A percentile compares a stretch with the other conserved stretches of the same genome.
Conservation (phyloP, 2,329 filamentous ascomycete genomes). For the Trichoderma atroviride region DNA sequence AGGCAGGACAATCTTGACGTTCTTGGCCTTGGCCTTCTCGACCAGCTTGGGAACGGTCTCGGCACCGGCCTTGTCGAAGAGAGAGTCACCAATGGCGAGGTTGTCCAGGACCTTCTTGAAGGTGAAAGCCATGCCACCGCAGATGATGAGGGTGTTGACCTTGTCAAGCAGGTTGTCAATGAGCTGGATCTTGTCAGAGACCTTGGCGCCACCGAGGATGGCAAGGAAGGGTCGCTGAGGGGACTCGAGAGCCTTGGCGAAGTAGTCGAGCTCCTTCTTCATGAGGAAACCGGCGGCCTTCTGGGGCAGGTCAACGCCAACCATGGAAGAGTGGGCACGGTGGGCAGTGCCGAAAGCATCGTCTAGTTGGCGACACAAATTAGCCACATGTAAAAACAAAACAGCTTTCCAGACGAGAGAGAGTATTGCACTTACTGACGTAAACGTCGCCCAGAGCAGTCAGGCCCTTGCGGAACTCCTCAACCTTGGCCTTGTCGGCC, state of each 20-base stretch:
- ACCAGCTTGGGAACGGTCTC: constrained; percentile 87
- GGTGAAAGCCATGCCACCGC: constrained; percentile 98
- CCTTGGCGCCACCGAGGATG: constrained; percentile 97
- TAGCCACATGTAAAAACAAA: background rate
- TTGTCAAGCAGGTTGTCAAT: constrained; percentile 99
- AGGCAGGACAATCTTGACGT: constrained; percentile 91
- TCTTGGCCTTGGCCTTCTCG: constrained; percentile 95
- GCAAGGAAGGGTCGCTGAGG: constrained; percentile 96
- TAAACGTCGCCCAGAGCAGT: constrained; percentile 94
- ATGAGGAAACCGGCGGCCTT: constrained; percentile 98
- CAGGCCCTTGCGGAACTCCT: constrained; percentile 90
- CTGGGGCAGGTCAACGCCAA: constrained; percentile 91
- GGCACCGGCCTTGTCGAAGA: constrained; percentile 92
- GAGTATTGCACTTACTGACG: constrained; percentile 70
- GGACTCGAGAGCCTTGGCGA: constrained; percentile 91
- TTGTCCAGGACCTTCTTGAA: constrained; percentile 99
- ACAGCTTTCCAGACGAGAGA: background rate
- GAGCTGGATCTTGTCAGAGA: constrained; percentile 99
- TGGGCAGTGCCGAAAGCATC: constrained; percentile 98
- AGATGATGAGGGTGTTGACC: constrained; percentile 95
- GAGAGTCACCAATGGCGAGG: constrained; percentile 84
- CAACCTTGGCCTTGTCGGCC: constrained; percentile 91
- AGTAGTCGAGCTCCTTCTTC: constrained; percentile 99
- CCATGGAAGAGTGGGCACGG: constrained; percentile 99
- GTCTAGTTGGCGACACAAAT: constrained; percentile 57